phyloP scores from a whole-genome alignment of 2,329 filamentous ascomycete genomes.

The Trichoderma hamatum region DNA sequence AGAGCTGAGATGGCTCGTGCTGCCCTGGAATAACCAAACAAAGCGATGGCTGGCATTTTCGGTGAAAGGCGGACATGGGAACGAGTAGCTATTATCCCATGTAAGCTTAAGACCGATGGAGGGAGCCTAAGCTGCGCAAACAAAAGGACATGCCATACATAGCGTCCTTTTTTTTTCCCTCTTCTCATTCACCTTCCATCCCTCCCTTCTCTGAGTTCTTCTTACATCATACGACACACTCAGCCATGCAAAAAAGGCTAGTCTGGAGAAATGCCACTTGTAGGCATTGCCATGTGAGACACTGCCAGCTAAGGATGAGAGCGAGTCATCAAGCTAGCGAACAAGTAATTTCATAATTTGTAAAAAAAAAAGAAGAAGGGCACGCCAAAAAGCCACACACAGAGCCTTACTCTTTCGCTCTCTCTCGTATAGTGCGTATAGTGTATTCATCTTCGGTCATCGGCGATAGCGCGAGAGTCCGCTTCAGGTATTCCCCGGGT shows the following conservation, averaged over 20 bases:
- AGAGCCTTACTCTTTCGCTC: background rate
- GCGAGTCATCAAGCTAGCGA: background rate
- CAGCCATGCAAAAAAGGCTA: background rate
- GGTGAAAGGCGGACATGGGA: background rate
- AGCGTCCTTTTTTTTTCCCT: background rate
- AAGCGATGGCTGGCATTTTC: background rate
- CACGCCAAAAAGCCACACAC: background rate
- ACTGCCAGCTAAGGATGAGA: background rate
- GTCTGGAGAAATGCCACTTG: background rate
- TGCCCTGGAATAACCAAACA: background rate
- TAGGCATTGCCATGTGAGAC: background rate
- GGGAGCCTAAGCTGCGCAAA: background rate
- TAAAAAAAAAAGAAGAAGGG: too few relatives aligned
- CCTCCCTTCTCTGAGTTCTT: background rate
- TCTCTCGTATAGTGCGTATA: too few relatives aligned
- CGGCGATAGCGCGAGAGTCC: background rate
- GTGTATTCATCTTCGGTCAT: background rate
- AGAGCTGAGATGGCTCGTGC: background rate
- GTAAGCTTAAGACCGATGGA: background rate
- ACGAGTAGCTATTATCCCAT: background rate
- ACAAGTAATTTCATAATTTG: background rate
- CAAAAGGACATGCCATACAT: background rate
- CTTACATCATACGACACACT: background rate
- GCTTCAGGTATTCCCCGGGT: background rate
- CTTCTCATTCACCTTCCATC: background rate